Evolutionary conservation across 805 yeast genomes (phyloP).

Genomic region (Yamadazyma endophytica): DNA sequence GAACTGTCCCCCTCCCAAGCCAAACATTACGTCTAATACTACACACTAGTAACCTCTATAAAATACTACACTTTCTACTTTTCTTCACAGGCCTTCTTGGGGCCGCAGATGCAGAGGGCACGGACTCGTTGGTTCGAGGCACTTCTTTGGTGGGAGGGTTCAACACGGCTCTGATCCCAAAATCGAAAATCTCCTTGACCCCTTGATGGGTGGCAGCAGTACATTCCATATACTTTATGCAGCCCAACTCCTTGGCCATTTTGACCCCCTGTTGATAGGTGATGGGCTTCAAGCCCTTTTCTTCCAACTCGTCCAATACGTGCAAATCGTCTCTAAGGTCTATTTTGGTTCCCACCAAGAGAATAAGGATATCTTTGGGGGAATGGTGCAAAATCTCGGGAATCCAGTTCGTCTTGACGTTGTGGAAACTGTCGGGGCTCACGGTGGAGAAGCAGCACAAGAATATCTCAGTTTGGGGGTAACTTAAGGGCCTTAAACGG

Average conservation of each 20-base stretch:
- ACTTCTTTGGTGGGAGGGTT: constrained; percentile 38
- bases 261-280: constrained; percentile 57
- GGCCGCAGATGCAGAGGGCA: constrained; percentile 4
- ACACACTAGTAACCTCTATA: too few species aligned
- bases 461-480: constrained; percentile 90
- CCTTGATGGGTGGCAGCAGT: constrained; percentile 89
- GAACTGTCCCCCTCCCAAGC: too few species aligned
- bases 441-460: constrained; percentile 81
- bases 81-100: constrained; percentile 25
- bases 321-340: constrained; percentile 83
- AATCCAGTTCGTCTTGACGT: constrained; percentile 70
- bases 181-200: constrained; percentile 79
- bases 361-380: constrained; percentile 60
- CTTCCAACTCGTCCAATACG: constrained; percentile 63
- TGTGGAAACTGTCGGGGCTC: constrained; percentile 74
- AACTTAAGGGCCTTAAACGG: constrained; percentile 80
- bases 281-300: constrained; percentile 60
- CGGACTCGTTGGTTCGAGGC: constrained; percentile 8
- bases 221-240: constrained; percentile 77
- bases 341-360: constrained; percentile 83
- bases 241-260: constrained; percentile 67
- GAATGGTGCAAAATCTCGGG: constrained; percentile 88
- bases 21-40: too few species aligned
- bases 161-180: constrained; percentile 69
- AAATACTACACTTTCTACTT: constrained; percentile 38